Conservation (phyloP, 176 grass and related monocot genomes). For the Triticum aestivum region DNA sequence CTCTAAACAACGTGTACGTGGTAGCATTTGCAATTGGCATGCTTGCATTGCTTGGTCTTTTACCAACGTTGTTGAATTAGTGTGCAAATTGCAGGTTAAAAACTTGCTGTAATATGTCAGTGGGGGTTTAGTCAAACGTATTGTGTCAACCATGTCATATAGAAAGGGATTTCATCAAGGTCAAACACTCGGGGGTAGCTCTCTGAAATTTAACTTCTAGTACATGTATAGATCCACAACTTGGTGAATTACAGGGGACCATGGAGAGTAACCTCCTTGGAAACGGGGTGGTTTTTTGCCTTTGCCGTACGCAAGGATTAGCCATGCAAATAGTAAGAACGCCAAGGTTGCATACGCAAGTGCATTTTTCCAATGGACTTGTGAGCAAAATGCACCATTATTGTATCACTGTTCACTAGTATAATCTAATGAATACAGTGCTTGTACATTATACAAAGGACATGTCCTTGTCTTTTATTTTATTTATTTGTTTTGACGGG, state of each 20-base stretch:
- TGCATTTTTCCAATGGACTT: neutral
- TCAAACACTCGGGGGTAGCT: no score
- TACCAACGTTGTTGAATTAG: neutral
- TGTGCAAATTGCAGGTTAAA: neutral
- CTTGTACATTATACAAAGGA: neutral
- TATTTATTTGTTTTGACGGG: neutral
- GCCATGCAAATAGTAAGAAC: neutral
- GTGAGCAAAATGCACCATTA: neutral
- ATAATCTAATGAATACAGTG: neutral
- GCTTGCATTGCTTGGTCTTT: slow-evolving; percentile 20
- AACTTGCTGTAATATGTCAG: neutral
- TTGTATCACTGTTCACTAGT: neutral
- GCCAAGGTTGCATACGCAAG: neutral
- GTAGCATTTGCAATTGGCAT: neutral
- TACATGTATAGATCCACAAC: neutral
- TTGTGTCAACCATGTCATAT: neutral
- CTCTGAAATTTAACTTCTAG: no score
- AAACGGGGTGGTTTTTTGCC: neutral
- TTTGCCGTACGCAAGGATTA: neutral
- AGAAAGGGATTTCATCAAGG: neutral
- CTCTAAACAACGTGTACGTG: neutral
- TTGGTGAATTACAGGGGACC: neutral
- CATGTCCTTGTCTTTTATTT: neutral
- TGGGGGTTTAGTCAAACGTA: neutral
- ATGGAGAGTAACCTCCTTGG: neutral